These are phyloP conservation scores for Geosmithia putterillii DNA, from an alignment of 2,329 filamentous ascomycete genomes.

Conservation along the genomic window DNA sequence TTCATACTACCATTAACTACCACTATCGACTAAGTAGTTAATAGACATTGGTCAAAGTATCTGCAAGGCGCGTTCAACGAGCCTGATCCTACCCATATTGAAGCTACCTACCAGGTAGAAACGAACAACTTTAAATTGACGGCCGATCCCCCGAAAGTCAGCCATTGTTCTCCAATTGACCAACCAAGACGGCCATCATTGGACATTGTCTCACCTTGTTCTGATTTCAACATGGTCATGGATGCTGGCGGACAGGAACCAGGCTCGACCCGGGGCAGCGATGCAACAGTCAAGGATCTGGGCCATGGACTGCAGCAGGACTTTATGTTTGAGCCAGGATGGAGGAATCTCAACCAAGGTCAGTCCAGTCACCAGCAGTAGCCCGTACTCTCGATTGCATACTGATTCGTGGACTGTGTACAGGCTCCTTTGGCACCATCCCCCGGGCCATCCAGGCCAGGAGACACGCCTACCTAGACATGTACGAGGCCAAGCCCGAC, in stretches of 20 bases:
- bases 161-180: no score
- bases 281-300: background rate
- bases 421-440: constrained; percentile 73
- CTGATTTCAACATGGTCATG: background rate
- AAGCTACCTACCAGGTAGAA: no score
- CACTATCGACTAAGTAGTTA: no score
- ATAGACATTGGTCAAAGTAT: no score
- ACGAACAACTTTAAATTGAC: no score
- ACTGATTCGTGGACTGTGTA: no score
- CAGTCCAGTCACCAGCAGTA: constrained; percentile 6
- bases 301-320: constrained; percentile 19
- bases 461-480: constrained; percentile 53
- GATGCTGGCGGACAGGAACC: background rate
- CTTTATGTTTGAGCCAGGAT: constrained; percentile 58
- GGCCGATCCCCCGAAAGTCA: no score
- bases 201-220: background rate
- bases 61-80: no score
- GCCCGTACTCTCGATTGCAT: background rate
- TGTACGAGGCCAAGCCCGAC: constrained; percentile 59
- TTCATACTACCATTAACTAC: no score
- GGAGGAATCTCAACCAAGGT: constrained; percentile 71
- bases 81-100: no score
- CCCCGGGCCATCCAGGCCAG: constrained; percentile 48
- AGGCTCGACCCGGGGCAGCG: background rate
- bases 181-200: no score